Evolutionary conservation across 768 basidiomycete species (phyloP).

Genomic region (Cystofilobasidium ferigula): DNA sequence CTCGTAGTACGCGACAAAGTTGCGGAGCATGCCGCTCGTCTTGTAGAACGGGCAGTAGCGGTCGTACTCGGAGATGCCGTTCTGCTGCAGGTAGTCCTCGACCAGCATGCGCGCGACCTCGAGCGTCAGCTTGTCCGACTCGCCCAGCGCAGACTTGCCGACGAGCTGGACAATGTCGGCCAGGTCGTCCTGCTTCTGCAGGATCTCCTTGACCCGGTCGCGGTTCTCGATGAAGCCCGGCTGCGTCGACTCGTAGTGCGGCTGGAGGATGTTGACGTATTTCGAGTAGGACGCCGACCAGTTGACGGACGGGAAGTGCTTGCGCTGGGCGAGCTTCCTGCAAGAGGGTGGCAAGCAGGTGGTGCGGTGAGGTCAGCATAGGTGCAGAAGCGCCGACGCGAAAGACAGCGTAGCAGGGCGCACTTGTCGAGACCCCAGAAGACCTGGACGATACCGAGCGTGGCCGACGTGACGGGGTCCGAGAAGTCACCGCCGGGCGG

Average conservation of each 20-base stretch:
- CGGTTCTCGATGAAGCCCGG: conserved; percentile 94
- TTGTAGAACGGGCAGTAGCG: conserved; percentile 28
- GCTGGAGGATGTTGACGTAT: conserved; percentile 85
- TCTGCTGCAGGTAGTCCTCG: conserved; percentile 93
- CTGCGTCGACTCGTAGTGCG: conserved; percentile 78
- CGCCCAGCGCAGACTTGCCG: conserved; percentile 93
- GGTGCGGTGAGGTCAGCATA: not conserved
- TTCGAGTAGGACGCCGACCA: conserved; percentile 99
- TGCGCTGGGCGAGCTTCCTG: conserved; percentile 84
- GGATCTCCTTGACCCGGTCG: conserved; percentile 83
- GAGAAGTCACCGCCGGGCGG: conserved; percentile 99
- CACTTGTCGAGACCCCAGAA: conserved; percentile 98
- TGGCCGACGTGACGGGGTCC: conserved; percentile 94
- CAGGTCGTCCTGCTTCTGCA: conserved; percentile 97
- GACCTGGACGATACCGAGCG: conserved; percentile 95
- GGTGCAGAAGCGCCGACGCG: not conserved
- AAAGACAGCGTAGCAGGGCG: not conserved
- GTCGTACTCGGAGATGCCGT: conserved; percentile 64
- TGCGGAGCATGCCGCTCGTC: conserved; percentile 73
- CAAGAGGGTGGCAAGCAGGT: not conserved
- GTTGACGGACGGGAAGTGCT: conserved; percentile 99
- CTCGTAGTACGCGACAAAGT: conserved; percentile 61
- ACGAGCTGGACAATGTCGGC: conserved; percentile 99
- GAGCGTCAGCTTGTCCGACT: conserved; percentile 94
- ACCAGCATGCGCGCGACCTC: conserved; percentile 43